These are phyloP conservation scores for Sphagnum tenellum DNA, from an alignment of 225 moss, liverwort and hornwort genomes.

Conservation along the genomic window DNA sequence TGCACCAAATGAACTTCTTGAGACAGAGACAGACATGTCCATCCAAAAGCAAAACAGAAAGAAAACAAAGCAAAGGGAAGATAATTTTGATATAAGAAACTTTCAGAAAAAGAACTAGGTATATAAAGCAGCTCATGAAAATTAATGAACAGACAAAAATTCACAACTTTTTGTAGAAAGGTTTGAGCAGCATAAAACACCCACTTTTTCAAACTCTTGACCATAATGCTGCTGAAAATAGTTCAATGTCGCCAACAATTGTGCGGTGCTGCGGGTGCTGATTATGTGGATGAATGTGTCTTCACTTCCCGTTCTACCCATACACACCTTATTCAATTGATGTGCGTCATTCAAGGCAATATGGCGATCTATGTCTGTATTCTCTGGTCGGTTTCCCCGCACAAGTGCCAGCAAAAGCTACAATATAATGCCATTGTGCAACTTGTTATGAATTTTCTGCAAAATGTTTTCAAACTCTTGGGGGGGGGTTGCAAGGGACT, in stretches of 20 bases:
- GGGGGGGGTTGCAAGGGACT: too few species aligned
- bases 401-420: conserved; percentile 54
- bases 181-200: not conserved
- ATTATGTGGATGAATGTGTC: conserved; percentile 41
- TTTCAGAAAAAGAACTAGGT: too few species aligned
- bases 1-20: too few species aligned
- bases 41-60: too few species aligned
- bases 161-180: too few species aligned
- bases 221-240: conserved; percentile 52
- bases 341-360: conserved; percentile 53
- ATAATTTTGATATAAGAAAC: too few species aligned
- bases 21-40: too few species aligned
- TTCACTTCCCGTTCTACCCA: conserved; percentile 18
- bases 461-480: too few species aligned
- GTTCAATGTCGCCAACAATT: conserved; percentile 47
- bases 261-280: conserved; percentile 36
- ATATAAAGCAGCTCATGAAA: too few species aligned
- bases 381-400: conserved; percentile 47
- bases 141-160: too few species aligned
- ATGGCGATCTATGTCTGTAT: conserved; percentile 31
- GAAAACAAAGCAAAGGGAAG: too few species aligned
- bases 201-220: conserved; percentile 45
- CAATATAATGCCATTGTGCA: not conserved
- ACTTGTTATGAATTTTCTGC: too few species aligned
- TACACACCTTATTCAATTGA: conserved; percentile 27